A percentile compares a stretch with the other conserved stretches of the same genome.
Evolutionary conservation across 495 filamentous ascomycete genomes (phyloP).

Genomic region (Pyrenopolyporus hunteri): DNA sequence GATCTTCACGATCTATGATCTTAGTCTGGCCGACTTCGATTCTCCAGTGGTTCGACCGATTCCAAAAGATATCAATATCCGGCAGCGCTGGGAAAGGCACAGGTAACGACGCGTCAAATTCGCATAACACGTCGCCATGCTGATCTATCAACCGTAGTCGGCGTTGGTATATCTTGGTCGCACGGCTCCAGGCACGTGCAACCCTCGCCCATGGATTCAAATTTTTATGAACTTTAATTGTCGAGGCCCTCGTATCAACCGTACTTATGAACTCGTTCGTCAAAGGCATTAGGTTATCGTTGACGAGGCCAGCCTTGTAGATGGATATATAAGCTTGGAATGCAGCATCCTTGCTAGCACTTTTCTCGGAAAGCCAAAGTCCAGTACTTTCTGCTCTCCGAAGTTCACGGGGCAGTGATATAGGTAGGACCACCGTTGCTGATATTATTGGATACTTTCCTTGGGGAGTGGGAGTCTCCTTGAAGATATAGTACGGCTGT

Average conservation of each 20-base stretch:
- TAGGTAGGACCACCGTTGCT: slow-evolving; percentile 73
- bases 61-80: slow-evolving; percentile 58
- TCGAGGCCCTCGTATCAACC: slow-evolving; percentile 53
- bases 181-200: slow-evolving; percentile 58
- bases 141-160: slow-evolving; percentile 43
- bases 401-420: slow-evolving; percentile 67
- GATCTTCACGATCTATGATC: slow-evolving; percentile 6
- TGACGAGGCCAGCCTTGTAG: slow-evolving; percentile 72
- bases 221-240: slow-evolving; percentile 59
- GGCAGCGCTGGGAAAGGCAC: slow-evolving; percentile 47
- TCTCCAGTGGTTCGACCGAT: slow-evolving; percentile 47
- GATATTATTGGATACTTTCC: slow-evolving; percentile 41
- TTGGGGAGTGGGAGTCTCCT: neutral
- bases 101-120: slow-evolving; percentile 57
- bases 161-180: slow-evolving; percentile 38
- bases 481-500: slow-evolving; percentile 57
- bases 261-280: slow-evolving; percentile 45
- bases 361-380: slow-evolving; percentile 73
- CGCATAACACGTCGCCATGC: slow-evolving; percentile 38
- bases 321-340: slow-evolving; percentile 80
- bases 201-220: slow-evolving; percentile 71
- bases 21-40: slow-evolving; percentile 46
- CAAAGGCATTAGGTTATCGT: slow-evolving; percentile 77
- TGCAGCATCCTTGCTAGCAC: slow-evolving; percentile 80
- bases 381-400: slow-evolving; percentile 58